A percentile compares a stretch with the other conserved stretches of the same genome.
These are phyloP conservation scores for Syncephalastrum racemosum DNA, from an alignment of 371 early-diverging fungal species.

Conservation along the genomic window DNA sequence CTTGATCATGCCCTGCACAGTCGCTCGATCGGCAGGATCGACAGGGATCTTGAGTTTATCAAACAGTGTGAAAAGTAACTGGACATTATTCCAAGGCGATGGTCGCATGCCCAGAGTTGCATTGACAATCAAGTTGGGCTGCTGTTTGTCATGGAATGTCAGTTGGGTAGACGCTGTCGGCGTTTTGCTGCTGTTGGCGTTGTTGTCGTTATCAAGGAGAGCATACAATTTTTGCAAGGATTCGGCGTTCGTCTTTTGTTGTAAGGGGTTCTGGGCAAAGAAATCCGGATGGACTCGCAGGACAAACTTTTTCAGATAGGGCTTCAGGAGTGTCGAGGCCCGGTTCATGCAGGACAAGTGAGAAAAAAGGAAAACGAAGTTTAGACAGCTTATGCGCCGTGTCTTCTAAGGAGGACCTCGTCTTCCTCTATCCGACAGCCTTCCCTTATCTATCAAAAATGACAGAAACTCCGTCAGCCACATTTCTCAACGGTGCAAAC, in stretches of 20 bases:
- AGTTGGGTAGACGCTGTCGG: slow-evolving; percentile 1
- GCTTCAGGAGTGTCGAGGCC: slow-evolving; percentile 21
- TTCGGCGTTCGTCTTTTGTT: slow-evolving; percentile 31
- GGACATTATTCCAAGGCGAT: slow-evolving; percentile 19
- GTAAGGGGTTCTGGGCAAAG: slow-evolving; percentile 27
- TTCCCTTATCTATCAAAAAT: too few relatives aligned
- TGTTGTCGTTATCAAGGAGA: slow-evolving; percentile 7
- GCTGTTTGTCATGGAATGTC: slow-evolving; percentile 13
- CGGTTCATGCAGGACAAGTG: slow-evolving; percentile 7
- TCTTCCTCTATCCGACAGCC: too few relatives aligned
- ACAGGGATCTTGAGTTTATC: slow-evolving; percentile 24
- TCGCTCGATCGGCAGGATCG: slow-evolving; percentile 22
- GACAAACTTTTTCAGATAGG: slow-evolving; percentile 39
- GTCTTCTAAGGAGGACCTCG: too few relatives aligned
- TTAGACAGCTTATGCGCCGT: too few relatives aligned
- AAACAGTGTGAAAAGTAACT: slow-evolving; percentile 29
- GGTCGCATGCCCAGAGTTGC: neutral
- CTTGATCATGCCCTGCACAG: slow-evolving; percentile 22
- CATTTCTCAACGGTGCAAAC: too few relatives aligned
- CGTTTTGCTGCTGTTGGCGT: neutral
- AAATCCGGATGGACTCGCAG: slow-evolving; percentile 46
- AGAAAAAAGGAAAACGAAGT: too few relatives aligned
- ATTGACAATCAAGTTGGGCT: neutral
- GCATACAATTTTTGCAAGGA: slow-evolving; percentile 36
- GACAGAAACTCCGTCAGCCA: too few relatives aligned